These are phyloP conservation scores for Gracilaria caudata DNA, from an alignment of 23 red algal genomes.

Conservation along the genomic window DNA sequence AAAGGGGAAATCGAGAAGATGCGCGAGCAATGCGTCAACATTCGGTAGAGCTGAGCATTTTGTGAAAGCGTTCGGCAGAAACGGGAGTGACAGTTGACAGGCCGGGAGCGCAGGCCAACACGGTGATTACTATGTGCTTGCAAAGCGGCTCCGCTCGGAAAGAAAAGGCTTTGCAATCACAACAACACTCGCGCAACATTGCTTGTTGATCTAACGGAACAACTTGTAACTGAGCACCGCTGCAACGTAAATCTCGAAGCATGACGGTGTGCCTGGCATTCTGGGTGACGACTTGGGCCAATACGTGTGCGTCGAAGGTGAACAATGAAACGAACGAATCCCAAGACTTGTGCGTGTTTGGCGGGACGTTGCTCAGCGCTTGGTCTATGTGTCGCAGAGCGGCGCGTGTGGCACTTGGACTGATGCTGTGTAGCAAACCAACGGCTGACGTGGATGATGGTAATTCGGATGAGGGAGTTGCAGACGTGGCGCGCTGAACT, in stretches of 20 bases:
- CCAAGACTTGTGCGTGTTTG: neutral
- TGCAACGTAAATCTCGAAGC: constrained; percentile 15
- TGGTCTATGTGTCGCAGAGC: constrained; percentile 19
- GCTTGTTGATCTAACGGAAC: neutral
- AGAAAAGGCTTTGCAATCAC: constrained; percentile 44
- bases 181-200: neutral
- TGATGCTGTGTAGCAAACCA: neutral
- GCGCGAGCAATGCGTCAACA: constrained; percentile 85
- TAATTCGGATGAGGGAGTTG: neutral
- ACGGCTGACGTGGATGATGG: constrained; percentile 14
- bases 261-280: neutral
- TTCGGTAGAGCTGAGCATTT: constrained; percentile 45
- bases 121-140: constrained; percentile 44
- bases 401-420: constrained; percentile 16
- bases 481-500: neutral
- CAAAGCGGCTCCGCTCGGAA: constrained; percentile 58
- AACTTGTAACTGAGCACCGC: neutral
- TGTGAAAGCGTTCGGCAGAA: constrained; percentile 9
- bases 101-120: constrained; percentile 18
- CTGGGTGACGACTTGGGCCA: constrained; percentile 2
- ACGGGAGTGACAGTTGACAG: neutral
- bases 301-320: constrained; percentile 7
- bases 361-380: neutral
- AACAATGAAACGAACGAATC: constrained; percentile 18
- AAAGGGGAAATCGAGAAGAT: constrained; percentile 91